phyloP scores from a whole-genome alignment of 2,329 filamentous ascomycete genomes.

The Diaporthe ilicicola region DNA sequence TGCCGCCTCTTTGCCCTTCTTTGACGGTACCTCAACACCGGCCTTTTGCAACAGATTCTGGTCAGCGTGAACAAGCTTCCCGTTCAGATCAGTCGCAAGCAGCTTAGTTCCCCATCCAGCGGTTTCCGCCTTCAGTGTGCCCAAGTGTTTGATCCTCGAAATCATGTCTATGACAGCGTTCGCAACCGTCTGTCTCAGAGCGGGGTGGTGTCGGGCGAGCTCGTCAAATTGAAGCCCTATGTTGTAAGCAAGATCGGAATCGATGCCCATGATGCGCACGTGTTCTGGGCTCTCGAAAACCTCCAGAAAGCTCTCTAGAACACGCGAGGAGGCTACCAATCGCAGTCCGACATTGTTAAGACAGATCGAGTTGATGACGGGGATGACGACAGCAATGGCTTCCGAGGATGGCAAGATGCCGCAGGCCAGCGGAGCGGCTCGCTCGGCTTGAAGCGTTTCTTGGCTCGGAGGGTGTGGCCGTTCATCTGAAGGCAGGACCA shows the following conservation, averaged over 20 bases:
- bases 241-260: slow-evolving; percentile 72
- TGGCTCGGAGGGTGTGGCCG: slow-evolving; percentile 62
- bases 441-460: slow-evolving; percentile 56
- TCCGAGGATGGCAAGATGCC: slow-evolving; percentile 90
- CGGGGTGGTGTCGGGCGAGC: slow-evolving; percentile 90
- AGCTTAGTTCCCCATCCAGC: slow-evolving; percentile 83
- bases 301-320: slow-evolving; percentile 88
- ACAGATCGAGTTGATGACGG: slow-evolving; percentile 92
- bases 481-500: slow-evolving; percentile 48
- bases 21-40: slow-evolving; percentile 37
- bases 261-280: slow-evolving; percentile 82
- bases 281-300: slow-evolving; percentile 96
- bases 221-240: slow-evolving; percentile 93
- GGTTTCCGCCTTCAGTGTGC: slow-evolving; percentile 72
- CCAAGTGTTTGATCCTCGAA: slow-evolving; percentile 79
- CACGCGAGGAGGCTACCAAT: slow-evolving; percentile 83
- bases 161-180: slow-evolving; percentile 91
- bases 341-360: slow-evolving; percentile 88
- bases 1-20: slow-evolving; percentile 51
- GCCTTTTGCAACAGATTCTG: slow-evolving; percentile 45
- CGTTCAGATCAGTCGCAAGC: slow-evolving; percentile 67
- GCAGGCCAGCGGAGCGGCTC: slow-evolving; percentile 60
- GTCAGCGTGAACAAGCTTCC: slow-evolving; percentile 66
- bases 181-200: slow-evolving; percentile 80
- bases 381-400: slow-evolving; percentile 85